Conservation (phyloP, 768 basidiomycete species). For the Terana coerulea region DNA sequence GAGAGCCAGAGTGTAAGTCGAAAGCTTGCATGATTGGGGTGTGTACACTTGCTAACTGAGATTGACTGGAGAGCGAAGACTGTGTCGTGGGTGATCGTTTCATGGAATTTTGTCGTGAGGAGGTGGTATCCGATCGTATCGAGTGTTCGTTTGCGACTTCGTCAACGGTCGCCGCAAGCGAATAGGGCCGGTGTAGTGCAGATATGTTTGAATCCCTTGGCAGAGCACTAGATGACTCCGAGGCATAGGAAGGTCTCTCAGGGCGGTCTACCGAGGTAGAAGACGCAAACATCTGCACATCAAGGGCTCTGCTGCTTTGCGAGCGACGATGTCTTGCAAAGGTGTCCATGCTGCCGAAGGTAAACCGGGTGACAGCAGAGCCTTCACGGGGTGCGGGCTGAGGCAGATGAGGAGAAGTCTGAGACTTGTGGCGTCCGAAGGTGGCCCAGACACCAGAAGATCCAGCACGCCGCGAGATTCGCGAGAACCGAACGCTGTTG, state of each 20-base stretch:
- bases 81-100: slow-evolving; percentile 8
- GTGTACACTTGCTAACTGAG: slow-evolving; percentile 14
- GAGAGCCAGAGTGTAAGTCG: slow-evolving; percentile 27
- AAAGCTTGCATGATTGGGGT: slow-evolving; percentile 6
- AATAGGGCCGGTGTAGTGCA: not conserved
- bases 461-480: slow-evolving; percentile 2
- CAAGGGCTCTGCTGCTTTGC: not conserved
- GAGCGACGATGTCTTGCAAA: slow-evolving; percentile 2
- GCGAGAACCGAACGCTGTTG: slow-evolving; percentile 2
- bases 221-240: not conserved
- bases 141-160: not conserved
- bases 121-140: slow-evolving; percentile 9
- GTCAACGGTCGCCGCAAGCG: not conserved
- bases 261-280: not conserved
- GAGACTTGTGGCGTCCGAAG: slow-evolving; percentile 7
- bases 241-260: slow-evolving; percentile 1
- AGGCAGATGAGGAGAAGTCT: not conserved
- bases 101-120: slow-evolving; percentile 15
- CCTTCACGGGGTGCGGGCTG: not conserved
- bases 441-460: slow-evolving; percentile 6
- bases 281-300: not conserved
- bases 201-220: not conserved
- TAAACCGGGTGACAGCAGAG: not conserved
- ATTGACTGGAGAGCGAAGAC: slow-evolving; percentile 13
- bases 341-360: slow-evolving; percentile 10